Conservation (phyloP, 495 filamentous ascomycete species). For the Podospora pseudocomata region DNA sequence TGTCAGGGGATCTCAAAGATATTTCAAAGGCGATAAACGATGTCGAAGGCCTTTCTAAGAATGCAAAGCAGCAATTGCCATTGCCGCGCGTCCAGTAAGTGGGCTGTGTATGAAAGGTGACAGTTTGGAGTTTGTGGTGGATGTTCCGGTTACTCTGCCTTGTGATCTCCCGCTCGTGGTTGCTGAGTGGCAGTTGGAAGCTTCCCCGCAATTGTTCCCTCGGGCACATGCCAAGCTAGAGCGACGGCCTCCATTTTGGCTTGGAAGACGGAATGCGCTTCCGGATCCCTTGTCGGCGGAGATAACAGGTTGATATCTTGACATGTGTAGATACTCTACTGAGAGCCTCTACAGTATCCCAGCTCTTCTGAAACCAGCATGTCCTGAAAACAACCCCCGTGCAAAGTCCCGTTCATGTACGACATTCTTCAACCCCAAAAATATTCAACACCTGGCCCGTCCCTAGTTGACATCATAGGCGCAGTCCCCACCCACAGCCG, state of each 20-base stretch:
- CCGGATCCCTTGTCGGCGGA: background rate
- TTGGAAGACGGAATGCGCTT: conserved; percentile 2
- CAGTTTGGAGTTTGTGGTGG: background rate
- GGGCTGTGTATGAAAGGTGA: conserved; percentile 3
- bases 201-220: background rate
- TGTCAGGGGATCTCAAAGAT: background rate
- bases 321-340: background rate
- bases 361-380: background rate
- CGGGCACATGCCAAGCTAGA: background rate
- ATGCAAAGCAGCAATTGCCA: background rate
- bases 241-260: background rate
- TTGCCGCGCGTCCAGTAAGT: conserved; percentile 1
- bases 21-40: background rate
- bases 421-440: background rate
- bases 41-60: background rate
- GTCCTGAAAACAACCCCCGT: too few relatives aligned
- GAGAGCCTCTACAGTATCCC: background rate
- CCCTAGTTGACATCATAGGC: background rate
- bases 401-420: background rate
- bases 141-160: background rate
- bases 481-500: background rate
- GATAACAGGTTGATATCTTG: background rate
- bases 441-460: background rate
- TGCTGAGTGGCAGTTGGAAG: background rate
- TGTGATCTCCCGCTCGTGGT: background rate